phyloP scores from a whole-genome alignment of 2,329 filamentous ascomycete genomes.

The Aspergillus latus region DNA sequence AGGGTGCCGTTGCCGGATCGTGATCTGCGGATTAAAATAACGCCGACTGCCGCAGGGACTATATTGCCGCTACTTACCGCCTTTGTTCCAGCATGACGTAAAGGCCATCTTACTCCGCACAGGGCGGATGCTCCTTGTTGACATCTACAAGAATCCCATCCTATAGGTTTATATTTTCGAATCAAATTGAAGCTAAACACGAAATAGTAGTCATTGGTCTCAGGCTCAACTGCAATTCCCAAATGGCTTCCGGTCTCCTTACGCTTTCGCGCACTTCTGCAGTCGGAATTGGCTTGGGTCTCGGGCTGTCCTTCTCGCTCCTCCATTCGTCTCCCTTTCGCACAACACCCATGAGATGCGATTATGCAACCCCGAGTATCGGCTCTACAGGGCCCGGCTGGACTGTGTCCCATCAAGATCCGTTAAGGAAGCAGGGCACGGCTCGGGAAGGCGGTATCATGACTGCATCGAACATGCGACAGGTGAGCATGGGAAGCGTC shows the following conservation, averaged over 20 bases:
- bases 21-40: background rate
- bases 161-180: background rate
- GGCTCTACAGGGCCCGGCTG: slow-evolving; percentile 27
- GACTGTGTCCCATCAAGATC: slow-evolving; percentile 27
- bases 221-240: background rate
- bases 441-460: slow-evolving; percentile 24
- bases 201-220: background rate
- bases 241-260: slow-evolving; percentile 30
- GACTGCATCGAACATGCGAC: slow-evolving; percentile 40
- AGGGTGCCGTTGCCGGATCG: too few relatives aligned
- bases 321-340: slow-evolving; percentile 37
- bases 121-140: background rate
- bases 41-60: background rate
- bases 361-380: slow-evolving; percentile 32
- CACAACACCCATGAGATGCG: slow-evolving; percentile 37
- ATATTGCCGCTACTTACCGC: slow-evolving; percentile 6
- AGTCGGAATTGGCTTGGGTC: slow-evolving; percentile 38
- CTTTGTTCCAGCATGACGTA: slow-evolving; percentile 1
- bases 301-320: slow-evolving; percentile 36
- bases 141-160: background rate
- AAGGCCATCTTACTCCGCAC: background rate
- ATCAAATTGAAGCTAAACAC: background rate
- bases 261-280: slow-evolving; percentile 27
- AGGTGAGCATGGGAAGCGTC: slow-evolving; percentile 48
- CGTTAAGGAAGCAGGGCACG: slow-evolving; percentile 29